Base-by-base conservation (phyloP, 2,329 filamentous ascomycete genomes). In the Drechslerella dactyloides region DNA sequence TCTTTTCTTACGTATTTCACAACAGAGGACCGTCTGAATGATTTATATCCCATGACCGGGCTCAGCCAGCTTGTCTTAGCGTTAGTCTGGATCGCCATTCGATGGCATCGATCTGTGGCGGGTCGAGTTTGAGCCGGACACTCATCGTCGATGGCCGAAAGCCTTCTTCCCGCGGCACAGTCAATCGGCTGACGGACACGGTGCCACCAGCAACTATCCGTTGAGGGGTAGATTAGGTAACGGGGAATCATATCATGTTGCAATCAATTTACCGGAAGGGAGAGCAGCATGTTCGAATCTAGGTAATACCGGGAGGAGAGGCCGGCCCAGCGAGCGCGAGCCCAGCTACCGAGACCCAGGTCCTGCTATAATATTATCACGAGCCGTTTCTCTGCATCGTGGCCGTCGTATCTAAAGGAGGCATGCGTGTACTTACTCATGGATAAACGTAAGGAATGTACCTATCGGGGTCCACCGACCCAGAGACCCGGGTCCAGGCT, bases 191-290 rank as follows among this genome's bases (percentile, higher is more conserved):
- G 27, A 33, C 27, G 27, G 27, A 3, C 27, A 8, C n/a, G 27
- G 8, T 4, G 8, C 3, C 27, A 33, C 27, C 27, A 33, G 8
- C 8, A 8, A 8, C 27, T 8, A 33, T 33, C 11, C n/a, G n/a
- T 15, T 42, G 37, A 42, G 37, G 37, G 37, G 37, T 42, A 42
- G 37, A 42, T 42, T 42, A 42, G 37, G 37, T 42, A 42, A 42
- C n/a, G 11, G n/a, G n/a, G 37, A 42, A 42, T 42, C 13, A 17
- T 13, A 42, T 17, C 11, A 17, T n/a, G 27, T 33, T 33, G 27
- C 27, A 33, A 33, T 33, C 8, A 33, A 33, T 33, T 33, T 33
- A 33, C 27, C 27, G 8, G 27, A n/a, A n/a, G n/a, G n/a, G n/a
- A n/a, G n/a, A 33, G 8, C 27, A 33, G 27, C 8, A 8, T 33